These are phyloP conservation scores for Teratosphaeria nubilosa DNA, from an alignment of 2,329 filamentous ascomycete species.

Conservation along the genomic window DNA sequence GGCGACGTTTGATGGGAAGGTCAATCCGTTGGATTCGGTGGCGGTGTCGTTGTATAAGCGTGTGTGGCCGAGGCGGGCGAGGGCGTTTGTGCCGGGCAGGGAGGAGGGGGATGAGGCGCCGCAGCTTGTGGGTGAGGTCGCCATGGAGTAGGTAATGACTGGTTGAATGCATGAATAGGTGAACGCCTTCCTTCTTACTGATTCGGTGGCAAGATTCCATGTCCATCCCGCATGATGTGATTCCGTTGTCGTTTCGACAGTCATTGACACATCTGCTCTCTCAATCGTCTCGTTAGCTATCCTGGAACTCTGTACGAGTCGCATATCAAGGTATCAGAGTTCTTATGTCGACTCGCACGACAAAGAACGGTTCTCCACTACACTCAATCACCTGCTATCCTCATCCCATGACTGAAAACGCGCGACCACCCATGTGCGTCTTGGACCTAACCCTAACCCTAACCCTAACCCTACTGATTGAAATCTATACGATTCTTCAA, in stretches of 20 bases:
- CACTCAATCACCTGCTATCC: neutral
- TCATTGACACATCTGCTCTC: no score
- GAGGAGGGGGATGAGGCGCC: slow-evolving; percentile 3
- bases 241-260: neutral
- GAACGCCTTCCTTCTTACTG: neutral
- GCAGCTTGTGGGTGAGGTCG: slow-evolving; percentile 4
- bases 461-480: neutral
- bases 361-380: no score
- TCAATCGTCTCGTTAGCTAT: no score
- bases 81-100: slow-evolving; percentile 9
- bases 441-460: neutral
- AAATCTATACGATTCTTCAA: no score
- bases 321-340: no score
- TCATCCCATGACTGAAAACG: neutral
- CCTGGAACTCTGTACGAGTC: no score
- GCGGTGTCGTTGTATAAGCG: slow-evolving; percentile 61
- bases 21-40: slow-evolving; percentile 91
- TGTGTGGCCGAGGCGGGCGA: slow-evolving; percentile 48
- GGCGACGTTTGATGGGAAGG: slow-evolving; percentile 89
- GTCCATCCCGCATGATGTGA: neutral
- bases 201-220: neutral
- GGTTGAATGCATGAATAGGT: neutral
- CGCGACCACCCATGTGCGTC: neutral
- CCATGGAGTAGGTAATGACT: neutral
- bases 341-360: no score